Evolutionary conservation across 345 rosid species (phyloP), one percentile per base, ranked within the genome.

Genomic region (Kernera saxatilis): DNA sequence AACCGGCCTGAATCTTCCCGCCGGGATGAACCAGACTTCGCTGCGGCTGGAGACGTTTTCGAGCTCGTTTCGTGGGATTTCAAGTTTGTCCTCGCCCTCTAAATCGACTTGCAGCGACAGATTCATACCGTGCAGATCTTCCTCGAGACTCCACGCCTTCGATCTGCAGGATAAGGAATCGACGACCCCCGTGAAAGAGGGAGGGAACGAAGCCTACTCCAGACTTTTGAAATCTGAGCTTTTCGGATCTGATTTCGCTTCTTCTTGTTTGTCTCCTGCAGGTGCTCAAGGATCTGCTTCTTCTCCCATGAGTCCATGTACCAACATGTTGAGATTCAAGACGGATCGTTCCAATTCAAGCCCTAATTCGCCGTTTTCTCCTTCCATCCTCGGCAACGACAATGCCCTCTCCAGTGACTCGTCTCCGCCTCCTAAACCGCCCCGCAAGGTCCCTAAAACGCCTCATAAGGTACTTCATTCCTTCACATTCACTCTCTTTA

Each of bases 41-140:
- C 73, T 94, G 8, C 78, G 83, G 14, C 80, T 94, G 0, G 98
- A 94, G 11, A 79, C 85, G 30, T 61, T 85, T 8, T 72, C 96
- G 32, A 81, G 84, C 49, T 84, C 93, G 26, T 65, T 87, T 11
- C 86, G 96, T 10, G 81, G 84, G 23, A 84, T 88, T 25, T 85
- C 98, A 5, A 86, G 83, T 72, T 57, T 89, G 2, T 84, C 92
- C 8, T 94, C 98, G 0, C 99, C 96, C 0, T 88, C 97, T 0
- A 89, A 90, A 39, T 83, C 97, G 0, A 72, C 83, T 32, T 89
- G 96, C 69, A 88, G 99, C 65, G 99, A 94, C 58, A 76, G 98
- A 78, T 94, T 94, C 82, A 94, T 91, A 53, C 99, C 98, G 0
- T 91, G 99, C 77, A 84, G 98, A 89, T 94, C 99, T 19, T 84